phyloP scores from a whole-genome alignment of 2,329 filamentous ascomycete species.

The Colletotrichum kahawae region DNA sequence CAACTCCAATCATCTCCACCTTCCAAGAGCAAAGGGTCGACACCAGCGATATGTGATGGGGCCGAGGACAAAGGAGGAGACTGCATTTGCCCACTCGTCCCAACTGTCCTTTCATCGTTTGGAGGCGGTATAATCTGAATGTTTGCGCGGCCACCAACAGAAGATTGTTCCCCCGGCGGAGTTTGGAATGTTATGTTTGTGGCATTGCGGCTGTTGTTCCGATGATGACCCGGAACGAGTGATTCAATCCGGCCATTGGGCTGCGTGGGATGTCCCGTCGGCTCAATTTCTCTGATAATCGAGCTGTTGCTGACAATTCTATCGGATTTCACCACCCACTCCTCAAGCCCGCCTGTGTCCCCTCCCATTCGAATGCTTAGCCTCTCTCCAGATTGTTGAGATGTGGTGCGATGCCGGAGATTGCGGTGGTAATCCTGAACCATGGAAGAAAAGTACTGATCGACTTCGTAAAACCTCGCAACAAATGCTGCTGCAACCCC shows the following conservation, averaged over 20 bases:
- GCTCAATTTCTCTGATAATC: slow-evolving; percentile 36
- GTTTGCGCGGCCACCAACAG: neutral
- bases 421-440: slow-evolving; percentile 11
- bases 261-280: slow-evolving; percentile 28
- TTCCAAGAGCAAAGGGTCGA: neutral
- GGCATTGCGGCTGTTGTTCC: neutral
- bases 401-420: neutral
- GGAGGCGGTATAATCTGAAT: neutral
- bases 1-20: neutral
- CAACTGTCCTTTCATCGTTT: neutral
- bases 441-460: slow-evolving; percentile 8
- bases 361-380: slow-evolving; percentile 45
- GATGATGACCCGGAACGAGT: neutral
- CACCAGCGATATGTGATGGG: neutral
- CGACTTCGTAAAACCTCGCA: slow-evolving; percentile 9
- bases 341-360: slow-evolving; percentile 56
- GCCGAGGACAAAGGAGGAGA: neutral
- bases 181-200: neutral
- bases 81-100: neutral
- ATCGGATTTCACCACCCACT: slow-evolving; percentile 50
- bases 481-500: slow-evolving; percentile 12
- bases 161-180: neutral
- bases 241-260: slow-evolving; percentile 20
- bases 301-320: slow-evolving; percentile 49
- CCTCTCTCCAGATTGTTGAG: slow-evolving; percentile 12